Percentiles rank a stretch among this genome's conserved stretches.
Evolutionary conservation across 139 green algal species (phyloP).

Genomic region (Picochlorum sp.): DNA sequence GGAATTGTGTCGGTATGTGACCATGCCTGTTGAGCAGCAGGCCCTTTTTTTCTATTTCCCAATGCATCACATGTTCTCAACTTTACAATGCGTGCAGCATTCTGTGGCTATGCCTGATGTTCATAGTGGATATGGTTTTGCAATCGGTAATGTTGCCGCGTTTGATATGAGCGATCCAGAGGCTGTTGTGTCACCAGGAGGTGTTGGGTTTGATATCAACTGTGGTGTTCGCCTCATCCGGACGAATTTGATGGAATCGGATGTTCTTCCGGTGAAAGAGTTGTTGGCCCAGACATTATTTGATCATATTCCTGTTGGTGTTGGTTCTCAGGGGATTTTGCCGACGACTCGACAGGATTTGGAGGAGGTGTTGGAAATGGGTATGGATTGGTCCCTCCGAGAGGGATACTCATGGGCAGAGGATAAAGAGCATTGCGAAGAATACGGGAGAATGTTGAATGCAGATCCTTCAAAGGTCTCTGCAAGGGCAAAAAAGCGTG

Average conservation of each 20-base stretch:
- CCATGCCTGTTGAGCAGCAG: background rate
- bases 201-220: conserved; percentile 83
- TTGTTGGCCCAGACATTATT: conserved; percentile 72
- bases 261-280: conserved; percentile 66
- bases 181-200: conserved; percentile 76
- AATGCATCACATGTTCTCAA: background rate
- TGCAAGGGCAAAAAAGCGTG: conserved; percentile 78
- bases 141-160: conserved; percentile 87
- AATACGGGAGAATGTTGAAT: conserved; percentile 80
- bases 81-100: conserved; percentile 17
- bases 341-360: conserved; percentile 66
- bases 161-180: conserved; percentile 78
- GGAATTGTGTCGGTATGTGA: conserved; percentile 66
- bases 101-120: conserved; percentile 85
- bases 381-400: conserved; percentile 77
- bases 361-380: conserved; percentile 74
- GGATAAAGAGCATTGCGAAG: conserved; percentile 89
- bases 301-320: conserved; percentile 89
- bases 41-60: background rate
- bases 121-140: conserved; percentile 86
- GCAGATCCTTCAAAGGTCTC: conserved; percentile 72
- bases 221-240: conserved; percentile 81
- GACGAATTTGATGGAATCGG: conserved; percentile 74
- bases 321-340: conserved; percentile 80
- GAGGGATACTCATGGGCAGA: conserved; percentile 77